Conservation (phyloP, 2,329 filamentous ascomycete species). For the Talaromyces sp. region DNA sequence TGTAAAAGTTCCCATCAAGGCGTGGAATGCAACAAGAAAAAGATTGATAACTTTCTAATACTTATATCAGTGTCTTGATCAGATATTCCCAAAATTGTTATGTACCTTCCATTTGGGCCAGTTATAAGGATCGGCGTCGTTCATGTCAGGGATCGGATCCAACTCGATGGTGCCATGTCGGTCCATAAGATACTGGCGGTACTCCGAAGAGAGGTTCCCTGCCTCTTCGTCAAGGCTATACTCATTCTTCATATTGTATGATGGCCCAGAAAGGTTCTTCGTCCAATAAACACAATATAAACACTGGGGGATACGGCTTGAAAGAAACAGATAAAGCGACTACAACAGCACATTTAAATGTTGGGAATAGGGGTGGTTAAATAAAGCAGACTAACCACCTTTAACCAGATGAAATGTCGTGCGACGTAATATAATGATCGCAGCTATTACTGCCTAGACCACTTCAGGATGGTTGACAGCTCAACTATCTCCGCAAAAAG, state of each 20-base stretch:
- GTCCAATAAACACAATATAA: background rate
- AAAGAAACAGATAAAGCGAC: background rate
- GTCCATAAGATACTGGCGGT: slow-evolving; percentile 46
- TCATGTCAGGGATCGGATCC: slow-evolving; percentile 49
- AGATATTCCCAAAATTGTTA: no score
- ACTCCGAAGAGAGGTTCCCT: background rate
- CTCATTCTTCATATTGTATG: background rate
- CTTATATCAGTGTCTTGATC: background rate
- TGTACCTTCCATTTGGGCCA: slow-evolving; percentile 50
- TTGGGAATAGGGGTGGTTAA: background rate
- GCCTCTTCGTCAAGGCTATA: background rate
- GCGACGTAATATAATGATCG: background rate
- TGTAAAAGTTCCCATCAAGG: slow-evolving; percentile 50
- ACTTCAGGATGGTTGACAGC: background rate
- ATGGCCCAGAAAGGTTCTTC: background rate
- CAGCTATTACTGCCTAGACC: background rate
- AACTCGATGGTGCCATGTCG: slow-evolving; percentile 53
- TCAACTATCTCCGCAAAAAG: background rate
- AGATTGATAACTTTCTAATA: slow-evolving; percentile 48
- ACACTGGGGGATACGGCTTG: background rate
- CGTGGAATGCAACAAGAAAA: slow-evolving; percentile 50
- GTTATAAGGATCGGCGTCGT: slow-evolving; percentile 53
- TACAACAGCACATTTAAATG: background rate
- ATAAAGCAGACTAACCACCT: background rate
- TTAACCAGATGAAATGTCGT: background rate